Percentiles rank a stretch among this genome's conserved stretches.
phyloP scores from a whole-genome alignment of 306 rosid species.

The Corylus avellana region DNA sequence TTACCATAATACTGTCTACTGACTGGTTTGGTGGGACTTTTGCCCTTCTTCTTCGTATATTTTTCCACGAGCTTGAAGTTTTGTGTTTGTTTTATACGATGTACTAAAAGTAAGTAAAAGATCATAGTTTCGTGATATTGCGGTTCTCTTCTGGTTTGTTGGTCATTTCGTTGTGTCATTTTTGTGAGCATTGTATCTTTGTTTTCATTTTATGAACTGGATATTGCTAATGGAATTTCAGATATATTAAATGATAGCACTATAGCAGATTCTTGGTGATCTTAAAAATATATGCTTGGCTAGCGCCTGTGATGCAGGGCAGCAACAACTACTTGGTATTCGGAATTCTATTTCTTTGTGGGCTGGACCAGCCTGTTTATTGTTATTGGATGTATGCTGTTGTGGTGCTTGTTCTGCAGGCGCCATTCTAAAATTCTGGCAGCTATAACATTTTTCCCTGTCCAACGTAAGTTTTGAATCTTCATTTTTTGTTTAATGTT shows the following conservation, averaged over 20 bases:
- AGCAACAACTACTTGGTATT: no score
- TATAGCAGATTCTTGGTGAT: no score
- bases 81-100: neutral
- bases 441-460: no score
- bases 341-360: no score
- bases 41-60: neutral
- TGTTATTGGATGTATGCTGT: neutral
- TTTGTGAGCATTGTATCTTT: no score
- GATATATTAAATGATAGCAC: neutral
- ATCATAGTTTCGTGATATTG: neutral
- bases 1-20: neutral
- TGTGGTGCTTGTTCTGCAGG: neutral
- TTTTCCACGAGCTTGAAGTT: neutral
- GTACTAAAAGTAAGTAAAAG: neutral
- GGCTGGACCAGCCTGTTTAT: no score
- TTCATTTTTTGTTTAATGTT: no score
- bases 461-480: no score
- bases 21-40: neutral
- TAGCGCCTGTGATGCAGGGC: no score
- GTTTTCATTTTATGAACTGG: no score
- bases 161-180: conserved; percentile 17
- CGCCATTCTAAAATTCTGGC: no score
- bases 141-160: neutral
- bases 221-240: conserved; percentile 29
- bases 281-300: no score